Base-by-base conservation (phyloP, 2,329 filamentous ascomycete genomes). In the Albophoma yamanashiensis region DNA sequence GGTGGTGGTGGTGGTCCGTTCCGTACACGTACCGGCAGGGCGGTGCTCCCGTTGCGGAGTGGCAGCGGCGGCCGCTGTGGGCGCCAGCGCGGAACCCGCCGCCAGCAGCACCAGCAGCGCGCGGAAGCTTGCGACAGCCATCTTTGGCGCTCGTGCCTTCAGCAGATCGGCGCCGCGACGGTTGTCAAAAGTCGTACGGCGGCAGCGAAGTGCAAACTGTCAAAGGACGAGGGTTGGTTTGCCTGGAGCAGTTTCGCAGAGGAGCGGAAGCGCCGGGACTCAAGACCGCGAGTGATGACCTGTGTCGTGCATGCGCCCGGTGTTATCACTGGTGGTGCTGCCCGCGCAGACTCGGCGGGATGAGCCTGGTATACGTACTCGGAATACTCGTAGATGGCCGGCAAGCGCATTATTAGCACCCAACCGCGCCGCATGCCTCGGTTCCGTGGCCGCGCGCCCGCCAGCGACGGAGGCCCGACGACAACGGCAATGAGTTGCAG, bases 51-150 rank as follows among this genome's bases (percentile, higher is more conserved):
- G 39, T 12, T 34, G 34, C 42, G n/a, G 17, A 1, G 14, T 40
- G 22, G n/a, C 55, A 6, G 55, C 55, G n/a, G 5, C 25, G n/a
- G 5, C 25, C 11, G 55, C 40, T 7, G 56, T 7, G 5, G 53
- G 53, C 36, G 58, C 14, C 15, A 59, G 34, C 17, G n/a, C 58
- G 17, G 40, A 38, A 4, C 53, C 36, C 8, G 42, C 42, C 11
- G 58, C 58, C 40, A 56, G 36, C 53, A 59, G 43, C 40, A 56
- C 25, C 53, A 59, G 43, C 14, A 57, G 58, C 34, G 58, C 31
- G 0, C 56, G 40, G n/a, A n/a, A 56, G 31, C 27, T 31, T 31
- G 53, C 34, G 22, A 56, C 34, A 15, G 58, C 58, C 36, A 42
- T 43, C 9, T 4, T 8, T 3, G 1, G n/a, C 31, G 8, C 31